Base-by-base conservation (phyloP, 768 basidiomycete species). In the Coprinopsis strossmayeri region DNA sequence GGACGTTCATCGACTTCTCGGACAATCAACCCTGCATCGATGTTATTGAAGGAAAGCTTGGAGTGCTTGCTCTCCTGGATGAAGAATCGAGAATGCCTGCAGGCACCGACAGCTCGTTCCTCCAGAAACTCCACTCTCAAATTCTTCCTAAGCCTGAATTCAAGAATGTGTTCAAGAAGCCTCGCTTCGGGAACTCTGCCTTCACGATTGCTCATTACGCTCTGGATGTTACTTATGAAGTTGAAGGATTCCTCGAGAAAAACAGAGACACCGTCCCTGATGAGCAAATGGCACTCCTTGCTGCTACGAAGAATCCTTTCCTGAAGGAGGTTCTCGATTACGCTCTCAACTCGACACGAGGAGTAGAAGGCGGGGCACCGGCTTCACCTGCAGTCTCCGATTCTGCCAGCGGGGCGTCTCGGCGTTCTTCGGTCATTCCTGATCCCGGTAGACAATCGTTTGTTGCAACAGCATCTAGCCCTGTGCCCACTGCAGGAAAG, bases 1-100 rank as follows among this genome's bases (percentile, higher is more conserved):
- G 96, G 96, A 97, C 90, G 7, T 98, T 98, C 69, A 99, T 99
- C 64, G 95, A 98, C 60, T 99, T 96, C 66, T 91, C 91, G 9
- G 96, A 99, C 67, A 99, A 99, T 61, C 96, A 98, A 61, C 92
- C 92, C 35, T 97, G 95, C 65, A 99, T 99, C 67, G 90, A 99
- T 63, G 85, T 96, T 53, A 97, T 99, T 59, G 96, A 98, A 71
- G 91, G 95, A 54, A 97, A 85, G 64, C 81, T 99, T 49, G 96
- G 96, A 52, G 89, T 99, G 28, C 76, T 99, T 48, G 84, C 94
- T 4, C 76, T 99, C 18, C 76, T 99, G 34, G 96, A 99, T 61
- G 96, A 99, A 69, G 96, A 99, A 69, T 98, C 96, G 15, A 91
- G 96, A 52, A 69, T 99, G 48, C 96, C 95, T 1, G 67, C 96